A percentile compares a stretch with the other conserved stretches of the same genome.
These are phyloP conservation scores for Sugiyamaella neomexicana DNA, from an alignment of 1,139 yeast genomes.

Conservation along the genomic window DNA sequence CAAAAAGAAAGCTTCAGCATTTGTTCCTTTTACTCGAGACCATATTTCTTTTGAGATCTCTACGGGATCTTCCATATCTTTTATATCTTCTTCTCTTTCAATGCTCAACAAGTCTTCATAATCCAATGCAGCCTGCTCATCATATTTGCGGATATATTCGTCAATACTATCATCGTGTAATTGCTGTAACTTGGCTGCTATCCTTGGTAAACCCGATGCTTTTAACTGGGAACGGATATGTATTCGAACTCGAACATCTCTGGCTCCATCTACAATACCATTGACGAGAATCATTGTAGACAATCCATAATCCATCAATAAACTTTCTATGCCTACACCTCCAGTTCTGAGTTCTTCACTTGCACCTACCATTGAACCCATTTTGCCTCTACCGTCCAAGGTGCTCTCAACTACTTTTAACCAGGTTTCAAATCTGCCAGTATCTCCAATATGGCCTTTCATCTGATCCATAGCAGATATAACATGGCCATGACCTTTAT, in stretches of 20 bases:
- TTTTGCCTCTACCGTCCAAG: constrained; percentile 81
- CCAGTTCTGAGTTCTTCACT: constrained; percentile 76
- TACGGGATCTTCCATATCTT: constrained; percentile 58
- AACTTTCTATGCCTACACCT: constrained; percentile 64
- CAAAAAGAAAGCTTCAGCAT: constrained; percentile 63
- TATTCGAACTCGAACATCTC: constrained; percentile 64
- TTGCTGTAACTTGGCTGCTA: constrained; percentile 60
- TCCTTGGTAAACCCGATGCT: constrained; percentile 70
- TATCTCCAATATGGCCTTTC: constrained; percentile 61
- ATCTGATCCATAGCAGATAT: constrained; percentile 63
- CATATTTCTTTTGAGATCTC: constrained; percentile 69
- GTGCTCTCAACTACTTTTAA: constrained; percentile 68
- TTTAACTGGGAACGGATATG: constrained; percentile 75
- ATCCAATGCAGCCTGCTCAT: constrained; percentile 68
- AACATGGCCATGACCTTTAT: constrained; percentile 63
- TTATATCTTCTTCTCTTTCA: constrained; percentile 56
- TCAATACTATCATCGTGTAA: constrained; percentile 63
- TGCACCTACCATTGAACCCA: constrained; percentile 91
- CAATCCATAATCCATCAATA: constrained; percentile 75
- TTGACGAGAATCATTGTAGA: constrained; percentile 77
- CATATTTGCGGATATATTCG: constrained; percentile 65
- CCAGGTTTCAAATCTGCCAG: constrained; percentile 81
- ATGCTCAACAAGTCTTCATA: constrained; percentile 61
- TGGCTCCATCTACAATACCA: constrained; percentile 64
- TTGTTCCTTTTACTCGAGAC: constrained; percentile 68